Evolutionary conservation across 257 asterid species (phyloP).

Genomic region (Penstemon newberryi): DNA sequence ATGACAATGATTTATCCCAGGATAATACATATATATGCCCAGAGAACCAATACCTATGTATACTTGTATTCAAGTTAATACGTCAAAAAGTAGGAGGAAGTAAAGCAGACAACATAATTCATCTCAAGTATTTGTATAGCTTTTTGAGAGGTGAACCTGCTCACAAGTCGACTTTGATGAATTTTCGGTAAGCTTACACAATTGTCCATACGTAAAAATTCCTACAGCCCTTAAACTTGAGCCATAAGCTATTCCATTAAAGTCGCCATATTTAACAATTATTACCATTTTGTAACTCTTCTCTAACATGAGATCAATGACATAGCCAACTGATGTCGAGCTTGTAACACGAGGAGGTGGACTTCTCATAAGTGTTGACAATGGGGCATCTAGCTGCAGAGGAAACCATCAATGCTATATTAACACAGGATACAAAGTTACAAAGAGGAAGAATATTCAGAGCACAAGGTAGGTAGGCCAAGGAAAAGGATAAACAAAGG

Average conservation of each 20-base stretch:
- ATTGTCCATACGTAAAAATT: conserved; percentile 48
- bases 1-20: neutral
- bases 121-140: conserved; percentile 37
- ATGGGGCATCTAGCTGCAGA: conserved; percentile 62
- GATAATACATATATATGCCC: neutral
- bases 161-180: conserved; percentile 32
- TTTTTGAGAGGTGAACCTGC: conserved; percentile 34
- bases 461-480: neutral
- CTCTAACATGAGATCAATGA: conserved; percentile 57
- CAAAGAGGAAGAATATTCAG: neutral
- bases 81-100: conserved; percentile 16
- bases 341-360: conserved; percentile 63
- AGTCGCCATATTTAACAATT: conserved; percentile 48
- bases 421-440: neutral
- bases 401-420: conserved; percentile 18
- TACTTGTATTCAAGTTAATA: conserved; percentile 8
- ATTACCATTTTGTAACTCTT: conserved; percentile 56
- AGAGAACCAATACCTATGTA: conserved; percentile 13
- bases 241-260: conserved; percentile 39
- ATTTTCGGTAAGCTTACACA: conserved; percentile 42
- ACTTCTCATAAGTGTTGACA: conserved; percentile 55
- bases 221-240: conserved; percentile 58
- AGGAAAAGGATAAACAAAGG: neutral
- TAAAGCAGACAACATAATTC: conserved; percentile 25
- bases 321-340: conserved; percentile 51